Base-by-base conservation (phyloP, 257 asterid genomes). In the Solanum stenotomum region DNA sequence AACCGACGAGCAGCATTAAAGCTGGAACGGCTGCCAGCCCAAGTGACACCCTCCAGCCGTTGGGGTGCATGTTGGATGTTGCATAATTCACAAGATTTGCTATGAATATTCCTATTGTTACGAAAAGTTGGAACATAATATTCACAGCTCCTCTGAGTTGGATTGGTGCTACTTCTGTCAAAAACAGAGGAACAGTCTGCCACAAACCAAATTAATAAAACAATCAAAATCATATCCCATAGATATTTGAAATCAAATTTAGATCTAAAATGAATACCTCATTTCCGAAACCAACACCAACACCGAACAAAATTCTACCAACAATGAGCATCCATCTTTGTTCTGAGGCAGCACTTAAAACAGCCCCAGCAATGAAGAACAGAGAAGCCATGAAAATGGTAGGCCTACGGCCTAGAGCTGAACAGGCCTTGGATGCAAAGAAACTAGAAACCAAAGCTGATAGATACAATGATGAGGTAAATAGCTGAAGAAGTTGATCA, bases 221-320 rank as follows among this genome's bases (percentile, higher is more conserved):
- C 46, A 49, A 49, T 15, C 63, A 52, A 49, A 14, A 14, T 49
- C 56, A 46, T 12, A 46, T 46, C 0, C 0, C 18, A 46, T 49
- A 15, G 27, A 59, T 59, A 59, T 59, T 8, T 20, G 0, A 18
- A 59, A 59, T 18, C n/a, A 59, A 75, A 44, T 7, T 27, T 18
- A 0, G 23, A 59, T 59, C 27, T 9, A 59, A 59, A 59, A 59
- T 59, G 16, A 9, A 10, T 89, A 95, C 98, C 97, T 96, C 99
- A 40, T 96, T 96, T 61, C 98, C 98, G 2, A 94, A 96, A 9
- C 98, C 99, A 15, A 95, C 99, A 33, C 99, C 99, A 20, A 95
- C 6, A 0, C 99, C 98, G 5, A 96, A 96, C 7, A 93, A 90
- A 56, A 95, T 89, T 83, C 99, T 88, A 0, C 99, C 99, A 6